Conservation (phyloP, 176 grass and related monocot species). For the Aegilops sharonensis region DNA sequence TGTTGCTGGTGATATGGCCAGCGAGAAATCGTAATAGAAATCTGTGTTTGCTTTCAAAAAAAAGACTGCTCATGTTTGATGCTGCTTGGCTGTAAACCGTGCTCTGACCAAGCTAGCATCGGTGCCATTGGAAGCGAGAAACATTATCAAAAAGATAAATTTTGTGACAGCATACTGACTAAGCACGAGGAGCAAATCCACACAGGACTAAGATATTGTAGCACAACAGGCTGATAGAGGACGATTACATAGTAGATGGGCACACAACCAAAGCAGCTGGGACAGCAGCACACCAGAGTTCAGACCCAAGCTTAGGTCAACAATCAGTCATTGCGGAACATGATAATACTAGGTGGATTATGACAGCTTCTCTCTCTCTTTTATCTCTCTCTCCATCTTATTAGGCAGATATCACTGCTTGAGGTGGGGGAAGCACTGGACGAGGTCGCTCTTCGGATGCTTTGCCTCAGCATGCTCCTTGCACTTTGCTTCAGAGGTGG, state of each 20-base stretch:
- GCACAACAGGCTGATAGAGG: constrained; percentile 42
- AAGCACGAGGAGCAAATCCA: constrained; percentile 40
- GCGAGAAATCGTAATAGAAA: too few relatives aligned
- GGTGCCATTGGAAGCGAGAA: not conserved
- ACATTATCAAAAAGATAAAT: not conserved
- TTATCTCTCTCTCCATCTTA: constrained; percentile 4
- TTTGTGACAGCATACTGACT: not conserved
- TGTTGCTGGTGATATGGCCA: too few relatives aligned
- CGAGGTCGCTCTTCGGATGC: constrained; percentile 78
- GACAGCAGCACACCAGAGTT: constrained; percentile 32
- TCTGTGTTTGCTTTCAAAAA: too few relatives aligned
- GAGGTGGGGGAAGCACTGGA: constrained; percentile 91
- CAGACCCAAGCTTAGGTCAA: constrained; percentile 46
- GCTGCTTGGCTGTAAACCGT: too few relatives aligned
- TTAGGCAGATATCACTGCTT: constrained; percentile 36
- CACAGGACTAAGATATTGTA: constrained; percentile 30
- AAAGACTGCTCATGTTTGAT: not conserved
- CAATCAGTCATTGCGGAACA: constrained; percentile 51
- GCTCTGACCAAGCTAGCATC: not conserved
- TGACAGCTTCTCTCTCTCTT: constrained; percentile 24
- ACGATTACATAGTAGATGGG: constrained; percentile 46
- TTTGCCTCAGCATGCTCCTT: constrained; percentile 96
- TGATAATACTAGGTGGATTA: constrained; percentile 46
- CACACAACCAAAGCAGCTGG: constrained; percentile 48
- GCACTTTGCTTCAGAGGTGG: constrained; percentile 95